Conservation (phyloP, 2,329 filamentous ascomycete genomes). For the Xylaria sp. region DNA sequence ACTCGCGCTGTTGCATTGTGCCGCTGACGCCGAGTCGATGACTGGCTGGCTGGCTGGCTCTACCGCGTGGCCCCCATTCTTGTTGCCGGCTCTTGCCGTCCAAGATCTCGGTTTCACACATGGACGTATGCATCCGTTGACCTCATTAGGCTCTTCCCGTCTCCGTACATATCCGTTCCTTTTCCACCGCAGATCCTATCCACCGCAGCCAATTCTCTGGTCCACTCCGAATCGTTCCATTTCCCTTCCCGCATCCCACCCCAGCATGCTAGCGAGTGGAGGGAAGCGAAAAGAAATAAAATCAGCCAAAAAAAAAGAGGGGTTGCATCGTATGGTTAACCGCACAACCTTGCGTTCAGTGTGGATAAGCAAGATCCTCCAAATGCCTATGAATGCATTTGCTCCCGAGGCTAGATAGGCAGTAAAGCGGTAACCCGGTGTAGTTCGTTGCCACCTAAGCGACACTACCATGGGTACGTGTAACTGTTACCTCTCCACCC, state of each 20-base stretch:
- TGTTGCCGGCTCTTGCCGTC: constrained; percentile 30
- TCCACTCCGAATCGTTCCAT: constrained; percentile 35
- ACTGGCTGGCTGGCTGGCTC: constrained; percentile 15
- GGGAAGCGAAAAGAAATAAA: neutral
- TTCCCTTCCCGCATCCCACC: constrained; percentile 34
- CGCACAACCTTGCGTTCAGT: neutral
- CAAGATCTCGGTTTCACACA: constrained; percentile 37
- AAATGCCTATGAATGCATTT: constrained; percentile 5
- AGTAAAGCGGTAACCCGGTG: neutral
- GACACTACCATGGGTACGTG: neutral
- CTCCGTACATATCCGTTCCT: constrained; percentile 41
- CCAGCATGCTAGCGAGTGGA: constrained; percentile 1
- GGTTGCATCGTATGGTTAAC: neutral
- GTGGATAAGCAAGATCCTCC: neutral
- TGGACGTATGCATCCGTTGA: constrained; percentile 40
- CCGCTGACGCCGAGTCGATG: constrained; percentile 27
- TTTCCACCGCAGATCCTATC: constrained; percentile 41
- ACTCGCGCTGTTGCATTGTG: constrained; percentile 24
- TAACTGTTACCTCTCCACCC: neutral
- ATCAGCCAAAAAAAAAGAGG: neutral
- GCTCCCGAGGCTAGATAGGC: neutral
- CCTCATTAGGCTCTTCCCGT: constrained; percentile 42
- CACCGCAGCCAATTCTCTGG: constrained; percentile 35
- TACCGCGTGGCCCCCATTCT: constrained; percentile 22
- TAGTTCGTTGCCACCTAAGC: neutral